Conservation (phyloP, 2,329 filamentous ascomycete species). For the Waltergamsia citrina region DNA sequence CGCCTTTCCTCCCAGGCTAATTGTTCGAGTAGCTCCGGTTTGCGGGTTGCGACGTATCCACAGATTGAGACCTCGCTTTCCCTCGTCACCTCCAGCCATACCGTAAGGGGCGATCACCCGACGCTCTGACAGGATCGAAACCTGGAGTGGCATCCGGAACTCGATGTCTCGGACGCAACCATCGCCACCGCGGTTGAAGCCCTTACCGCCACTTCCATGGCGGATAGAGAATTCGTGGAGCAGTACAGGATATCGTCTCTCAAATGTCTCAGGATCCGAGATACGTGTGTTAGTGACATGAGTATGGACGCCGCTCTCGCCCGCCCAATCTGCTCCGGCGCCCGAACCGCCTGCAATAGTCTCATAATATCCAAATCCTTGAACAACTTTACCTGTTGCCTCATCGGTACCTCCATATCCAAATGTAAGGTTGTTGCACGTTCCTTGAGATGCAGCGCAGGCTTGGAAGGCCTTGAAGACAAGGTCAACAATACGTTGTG, state of each 20-base stretch:
- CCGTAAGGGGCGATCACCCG: constrained; percentile 70
- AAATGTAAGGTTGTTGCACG: constrained; percentile 80
- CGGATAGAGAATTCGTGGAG: constrained; percentile 59
- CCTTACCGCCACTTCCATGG: constrained; percentile 40
- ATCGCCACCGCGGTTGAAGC: constrained; percentile 61
- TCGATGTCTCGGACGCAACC: constrained; percentile 71
- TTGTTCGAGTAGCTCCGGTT: constrained; percentile 20
- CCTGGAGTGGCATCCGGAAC: constrained; percentile 64
- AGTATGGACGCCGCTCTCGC: constrained; percentile 63
- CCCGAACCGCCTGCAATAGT: constrained; percentile 70
- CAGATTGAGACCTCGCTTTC: constrained; percentile 55
- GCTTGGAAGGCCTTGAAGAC: constrained; percentile 73
- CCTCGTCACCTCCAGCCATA: constrained; percentile 58
- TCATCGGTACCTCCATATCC: constrained; percentile 65
- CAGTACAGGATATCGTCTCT: constrained; percentile 58
- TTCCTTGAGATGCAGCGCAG: constrained; percentile 70
- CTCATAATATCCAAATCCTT: constrained; percentile 76
- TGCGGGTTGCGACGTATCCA: constrained; percentile 38
- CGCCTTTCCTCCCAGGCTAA: constrained; percentile 9
- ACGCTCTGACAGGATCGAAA: constrained; percentile 67
- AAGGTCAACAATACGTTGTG: constrained; percentile 74
- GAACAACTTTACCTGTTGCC: constrained; percentile 31
- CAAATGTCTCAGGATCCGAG: constrained; percentile 69
- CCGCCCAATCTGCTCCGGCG: constrained; percentile 62
- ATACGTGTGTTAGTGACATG: constrained; percentile 82